Base-by-base conservation (phyloP, 2,329 filamentous ascomycete genomes). In the Penicillium fuscoglaucum region DNA sequence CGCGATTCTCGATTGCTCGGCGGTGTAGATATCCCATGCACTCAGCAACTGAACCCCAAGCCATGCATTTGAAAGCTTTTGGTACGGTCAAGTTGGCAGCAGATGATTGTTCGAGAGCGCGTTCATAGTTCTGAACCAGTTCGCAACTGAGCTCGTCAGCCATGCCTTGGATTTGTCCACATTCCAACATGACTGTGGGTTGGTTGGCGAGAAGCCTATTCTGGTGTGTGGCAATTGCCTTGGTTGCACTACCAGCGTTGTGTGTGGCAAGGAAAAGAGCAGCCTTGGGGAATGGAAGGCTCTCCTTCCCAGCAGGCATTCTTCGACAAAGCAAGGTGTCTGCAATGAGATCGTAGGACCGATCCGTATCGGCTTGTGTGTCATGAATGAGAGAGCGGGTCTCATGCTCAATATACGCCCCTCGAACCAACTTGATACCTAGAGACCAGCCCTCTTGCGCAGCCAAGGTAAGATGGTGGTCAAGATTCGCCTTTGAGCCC, bases 151-250 rank as follows among this genome's bases (percentile, higher is more conserved):
- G 85, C 70, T 96, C 91, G 67, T 96, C 92, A 1, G 91, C 92
- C 92, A 96, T 96, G 24, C 92, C 91, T 77, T 91, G 88, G 2
- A 96, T 83, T 76, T 96, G 91, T 1, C 88, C 88, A 72, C 89
- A 90, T n/a, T 78, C 73, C 1, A 82, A 71, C 4, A 76, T 68
- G 40, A 74, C 62, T 28, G 71, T 71, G 52, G 70, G 64, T 57
- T 72, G 66, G 41, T 79, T 76, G 6, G 69, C 50, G 12, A 74
- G 70, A 19, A 81, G 77, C 12, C 81, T 75, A 2, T 62, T 29
- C 28, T 60, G 63, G 6, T 69, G 65, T 1, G 70, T 65, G 3
- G 70, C 62, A 55, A 79, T 78, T 2, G 81, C 82, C 35, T 74
- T 74, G 9, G 74, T 63, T 48, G 82, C 76, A 10, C 79, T 79